These are phyloP conservation scores for Neophaeococcomyces aloes DNA, from an alignment of 2,329 filamentous ascomycete genomes.

Conservation along the genomic window DNA sequence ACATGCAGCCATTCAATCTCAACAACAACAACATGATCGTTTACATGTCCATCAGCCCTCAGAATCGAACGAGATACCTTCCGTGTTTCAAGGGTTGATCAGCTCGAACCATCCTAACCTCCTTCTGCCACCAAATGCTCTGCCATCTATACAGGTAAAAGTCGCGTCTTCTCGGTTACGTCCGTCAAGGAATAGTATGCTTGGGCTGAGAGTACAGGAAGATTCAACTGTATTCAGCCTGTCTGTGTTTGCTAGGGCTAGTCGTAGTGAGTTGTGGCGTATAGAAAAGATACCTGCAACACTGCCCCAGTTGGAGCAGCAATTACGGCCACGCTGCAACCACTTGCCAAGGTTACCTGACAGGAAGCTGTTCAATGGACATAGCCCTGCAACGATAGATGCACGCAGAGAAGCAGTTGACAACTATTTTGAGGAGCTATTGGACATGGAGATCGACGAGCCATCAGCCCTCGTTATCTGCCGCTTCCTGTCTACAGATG, in stretches of 20 bases:
- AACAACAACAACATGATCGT: constrained; percentile 11
- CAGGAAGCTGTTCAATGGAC: constrained; percentile 74
- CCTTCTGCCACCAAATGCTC: constrained; percentile 73
- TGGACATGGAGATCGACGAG: constrained; percentile 73
- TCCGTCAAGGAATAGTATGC: constrained; percentile 74
- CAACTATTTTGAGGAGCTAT: constrained; percentile 70
- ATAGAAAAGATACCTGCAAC: constrained; percentile 84
- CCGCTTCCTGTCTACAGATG: constrained; percentile 66
- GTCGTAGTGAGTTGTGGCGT: constrained; percentile 75
- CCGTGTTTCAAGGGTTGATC: constrained; percentile 64
- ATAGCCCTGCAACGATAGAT: constrained; percentile 88
- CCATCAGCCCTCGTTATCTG: constrained; percentile 70
- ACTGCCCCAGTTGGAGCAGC: constrained; percentile 68
- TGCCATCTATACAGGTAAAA: constrained; percentile 73
- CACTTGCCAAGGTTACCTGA: constrained; percentile 75
- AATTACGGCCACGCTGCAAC: constrained; percentile 60
- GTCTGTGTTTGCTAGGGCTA: constrained; percentile 67
- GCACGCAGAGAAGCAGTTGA: constrained; percentile 72
- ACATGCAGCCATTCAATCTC: constrained; percentile 19
- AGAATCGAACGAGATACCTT: constrained; percentile 11
- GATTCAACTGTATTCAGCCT: constrained; percentile 92
- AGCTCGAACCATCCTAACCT: constrained; percentile 81
- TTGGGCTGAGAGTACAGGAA: constrained; percentile 68
- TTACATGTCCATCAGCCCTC: constrained; percentile 13
- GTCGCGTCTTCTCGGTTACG: constrained; percentile 93